Evolutionary conservation across 441 rosid genomes (phyloP).

Genomic region (Arabidopsis lyrata): DNA sequence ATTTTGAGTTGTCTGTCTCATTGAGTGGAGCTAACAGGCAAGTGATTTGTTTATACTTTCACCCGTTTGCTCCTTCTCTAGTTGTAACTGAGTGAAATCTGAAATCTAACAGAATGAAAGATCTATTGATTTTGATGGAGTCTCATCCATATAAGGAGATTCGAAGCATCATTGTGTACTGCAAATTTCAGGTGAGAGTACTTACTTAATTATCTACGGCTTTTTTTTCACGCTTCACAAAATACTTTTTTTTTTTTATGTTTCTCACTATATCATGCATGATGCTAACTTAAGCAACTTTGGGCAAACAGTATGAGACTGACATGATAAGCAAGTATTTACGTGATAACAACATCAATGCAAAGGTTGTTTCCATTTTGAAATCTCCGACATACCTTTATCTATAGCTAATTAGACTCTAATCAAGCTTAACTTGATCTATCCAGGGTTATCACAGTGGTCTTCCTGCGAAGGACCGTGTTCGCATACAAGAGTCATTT

Average conservation of each 20-base stretch:
- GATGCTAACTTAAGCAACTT: slow-evolving; percentile 40
- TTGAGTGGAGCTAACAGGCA: slow-evolving; percentile 74
- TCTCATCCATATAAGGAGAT: slow-evolving; percentile 71
- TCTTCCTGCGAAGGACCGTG: slow-evolving; percentile 76
- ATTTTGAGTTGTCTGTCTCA: slow-evolving; percentile 78
- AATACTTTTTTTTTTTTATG: not conserved
- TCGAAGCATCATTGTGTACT: slow-evolving; percentile 84
- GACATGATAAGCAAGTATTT: slow-evolving; percentile 82
- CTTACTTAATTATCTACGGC: slow-evolving; percentile 4
- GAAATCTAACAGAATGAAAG: slow-evolving; percentile 72
- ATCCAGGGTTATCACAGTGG: slow-evolving; percentile 90
- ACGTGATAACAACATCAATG: slow-evolving; percentile 73
- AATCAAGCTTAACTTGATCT: slow-evolving; percentile 41
- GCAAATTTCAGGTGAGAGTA: slow-evolving; percentile 87
- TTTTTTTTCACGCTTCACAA: slow-evolving; percentile 13
- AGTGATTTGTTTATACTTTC: slow-evolving; percentile 38
- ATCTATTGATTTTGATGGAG: slow-evolving; percentile 68
- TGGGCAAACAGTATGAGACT: slow-evolving; percentile 78
- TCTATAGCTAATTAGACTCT: slow-evolving; percentile 36
- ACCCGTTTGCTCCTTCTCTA: slow-evolving; percentile 26
- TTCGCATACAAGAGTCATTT: slow-evolving; percentile 80
- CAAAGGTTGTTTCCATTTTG: slow-evolving; percentile 68
- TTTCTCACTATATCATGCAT: slow-evolving; percentile 27
- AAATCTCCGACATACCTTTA: slow-evolving; percentile 26
- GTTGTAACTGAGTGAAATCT: slow-evolving; percentile 37